Conservation (phyloP, 2,329 filamentous ascomycete genomes). For the Ceratocystis destructans region DNA sequence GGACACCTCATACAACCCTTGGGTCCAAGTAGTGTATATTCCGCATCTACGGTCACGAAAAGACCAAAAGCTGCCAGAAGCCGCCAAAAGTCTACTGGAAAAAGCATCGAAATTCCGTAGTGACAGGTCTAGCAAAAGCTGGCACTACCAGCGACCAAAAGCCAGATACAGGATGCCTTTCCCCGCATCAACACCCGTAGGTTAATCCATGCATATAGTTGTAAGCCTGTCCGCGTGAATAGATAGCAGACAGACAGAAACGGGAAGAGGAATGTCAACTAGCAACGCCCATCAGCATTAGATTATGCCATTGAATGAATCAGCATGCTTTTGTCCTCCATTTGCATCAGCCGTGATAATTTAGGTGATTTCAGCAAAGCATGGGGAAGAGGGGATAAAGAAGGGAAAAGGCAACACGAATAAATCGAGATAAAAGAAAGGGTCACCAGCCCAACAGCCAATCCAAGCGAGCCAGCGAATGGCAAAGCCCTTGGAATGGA, state of each 20-base stretch:
- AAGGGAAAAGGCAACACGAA: not conserved
- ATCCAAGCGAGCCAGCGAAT: not conserved
- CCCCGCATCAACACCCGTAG: not conserved
- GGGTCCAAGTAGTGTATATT: not conserved
- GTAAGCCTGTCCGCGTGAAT: not conserved
- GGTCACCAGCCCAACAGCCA: not conserved
- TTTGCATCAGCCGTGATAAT: conserved; percentile 1
- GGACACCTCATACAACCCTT: not conserved
- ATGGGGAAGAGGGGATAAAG: no score
- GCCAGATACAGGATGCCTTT: not conserved
- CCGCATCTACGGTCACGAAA: not conserved
- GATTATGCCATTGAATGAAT: conserved; percentile 1
- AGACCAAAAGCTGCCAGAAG: not conserved
- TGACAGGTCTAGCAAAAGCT: not conserved
- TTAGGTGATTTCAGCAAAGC: not conserved
- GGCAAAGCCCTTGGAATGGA: conserved; percentile 1
- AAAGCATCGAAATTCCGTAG: not conserved
- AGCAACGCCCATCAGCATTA: not conserved
- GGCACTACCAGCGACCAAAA: not conserved
- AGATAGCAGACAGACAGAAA: not conserved
- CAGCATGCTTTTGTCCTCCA: not conserved
- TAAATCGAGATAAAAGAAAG: not conserved
- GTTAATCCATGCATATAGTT: not conserved
- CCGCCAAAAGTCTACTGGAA: not conserved
- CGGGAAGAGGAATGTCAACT: not conserved